Percentiles rank a stretch among this genome's conserved stretches.
Conservation (phyloP, 1,284 basidiomycete genomes). For the Gymnopus androsaceus region DNA sequence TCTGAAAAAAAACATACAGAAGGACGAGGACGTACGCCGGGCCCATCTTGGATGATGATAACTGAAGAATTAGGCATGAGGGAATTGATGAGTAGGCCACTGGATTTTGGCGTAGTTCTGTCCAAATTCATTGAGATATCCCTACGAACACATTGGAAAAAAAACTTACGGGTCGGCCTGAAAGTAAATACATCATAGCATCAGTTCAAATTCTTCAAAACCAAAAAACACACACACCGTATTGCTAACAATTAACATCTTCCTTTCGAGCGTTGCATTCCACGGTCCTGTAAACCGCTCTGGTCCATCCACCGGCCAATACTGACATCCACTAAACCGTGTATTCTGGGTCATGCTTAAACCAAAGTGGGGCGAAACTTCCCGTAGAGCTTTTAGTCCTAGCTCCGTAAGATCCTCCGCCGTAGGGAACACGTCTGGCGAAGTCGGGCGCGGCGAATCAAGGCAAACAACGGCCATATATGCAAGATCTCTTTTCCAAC, state of each 20-base stretch:
- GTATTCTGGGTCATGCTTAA: constrained; percentile 22
- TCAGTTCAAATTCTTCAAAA: not conserved
- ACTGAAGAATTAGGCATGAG: constrained; percentile 28
- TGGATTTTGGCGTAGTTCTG: constrained; percentile 22
- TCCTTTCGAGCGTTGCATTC: constrained; percentile 24
- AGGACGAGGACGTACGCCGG: constrained; percentile 24
- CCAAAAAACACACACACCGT: constrained; percentile 20
- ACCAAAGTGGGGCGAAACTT: constrained; percentile 26
- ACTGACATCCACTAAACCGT: constrained; percentile 28
- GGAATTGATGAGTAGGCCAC: constrained; percentile 23
- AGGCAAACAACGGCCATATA: constrained; percentile 25
- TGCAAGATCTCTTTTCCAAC: too few species aligned
- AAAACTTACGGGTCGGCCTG: constrained; percentile 24
- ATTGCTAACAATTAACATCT: constrained; percentile 29
- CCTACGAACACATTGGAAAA: not conserved
- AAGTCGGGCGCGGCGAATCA: constrained; percentile 21
- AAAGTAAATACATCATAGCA: not conserved
- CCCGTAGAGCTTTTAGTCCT: constrained; percentile 17
- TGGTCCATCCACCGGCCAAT: constrained; percentile 24
- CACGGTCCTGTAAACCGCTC: constrained; percentile 25
- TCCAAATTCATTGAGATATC: not conserved
- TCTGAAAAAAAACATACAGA: not conserved
- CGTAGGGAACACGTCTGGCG: constrained; percentile 13
- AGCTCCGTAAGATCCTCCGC: constrained; percentile 25
- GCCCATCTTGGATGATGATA: constrained; percentile 27